Evolutionary conservation across 441 rosid species (phyloP), one percentile per base, ranked within the genome.

Genomic region (Syzygium malaccense): DNA sequence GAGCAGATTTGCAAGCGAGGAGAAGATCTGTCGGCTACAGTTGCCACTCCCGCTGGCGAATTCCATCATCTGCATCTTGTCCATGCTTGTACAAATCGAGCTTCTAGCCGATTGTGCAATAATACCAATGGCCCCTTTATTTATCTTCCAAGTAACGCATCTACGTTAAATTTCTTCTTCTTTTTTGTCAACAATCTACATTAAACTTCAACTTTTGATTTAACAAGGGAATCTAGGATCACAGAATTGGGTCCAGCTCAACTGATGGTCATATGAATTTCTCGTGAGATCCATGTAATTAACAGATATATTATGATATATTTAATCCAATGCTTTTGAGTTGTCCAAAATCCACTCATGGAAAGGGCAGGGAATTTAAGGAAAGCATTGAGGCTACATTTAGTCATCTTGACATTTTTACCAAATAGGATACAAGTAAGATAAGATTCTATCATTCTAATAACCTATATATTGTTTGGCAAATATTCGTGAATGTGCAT

Each of bases 241-340:
- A 6, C 56, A 17, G 3, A 55, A 17, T 55, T 55, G 0, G 56
- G 56, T 55, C 7, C 6, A 17, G 20, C 20, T 54, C 19, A 54
- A 17, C 3, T 2, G 2, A 6, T 64, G 5, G 0, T 64, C 2
- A 30, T 0, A 20, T 17, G 20, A 28, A 60, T 28, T 28, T 15
- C 11, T 0, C 1, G 0, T 15, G 71, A n/a, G 4, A 14, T 64
- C 17, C 37, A 15, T 64, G 20, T 15, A 30, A 30, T 64, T 64
- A 18, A 64, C 18, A 8, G 3, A 19, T 18, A 8, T 17, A 17
- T 30, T 66, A n/a, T 37, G 41, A 37, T 11, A 55, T 18, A 18
- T 8, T 55, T 55, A 23, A 55, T 55, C 19, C 20, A 15, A 17
- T 18, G 7, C 56, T 15, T 55, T 55, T 15, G 56, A 55, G 56